Base-by-base conservation (phyloP, 306 rosid genomes). In the Cucurbita argyrosperma region DNA sequence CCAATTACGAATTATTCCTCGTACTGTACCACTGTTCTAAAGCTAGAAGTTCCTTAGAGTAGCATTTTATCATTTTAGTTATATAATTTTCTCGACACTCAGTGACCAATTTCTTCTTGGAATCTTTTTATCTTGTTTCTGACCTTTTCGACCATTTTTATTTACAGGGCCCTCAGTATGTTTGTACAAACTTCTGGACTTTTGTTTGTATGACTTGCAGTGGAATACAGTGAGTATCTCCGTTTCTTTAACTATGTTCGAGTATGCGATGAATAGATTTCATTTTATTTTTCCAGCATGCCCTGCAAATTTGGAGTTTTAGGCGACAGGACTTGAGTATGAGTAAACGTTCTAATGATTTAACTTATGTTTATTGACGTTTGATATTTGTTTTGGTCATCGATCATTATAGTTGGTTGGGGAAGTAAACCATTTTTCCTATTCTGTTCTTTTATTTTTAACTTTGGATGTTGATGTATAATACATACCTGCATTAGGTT, bases 161-260 rank as follows among this genome's bases (percentile, higher is more conserved):
- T 68, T 54, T 75, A 14, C 90, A 90, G 96, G 96, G 96, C 65
- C 96, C 94, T 39, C 96, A 90, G 76, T 90, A 88, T 77, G 96
- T 88, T 23, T 90, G 96, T 79, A 83, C 91, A 52, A 87, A 84
- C 68, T 88, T 90, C 70, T 88, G 94, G 92, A 88, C 85, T 58
- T 88, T 88, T 83, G 73, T 87, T 74, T 90, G 96, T 80, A 71
- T 45, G 52, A 81, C 96, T 59, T 90, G 96, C 88, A 85, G 96
- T 58, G 96, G 96, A 78, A 90, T 90, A 69, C 96, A 90, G 96
- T 90, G 86, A 90, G 96, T 84, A 50, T 59, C 76, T 66, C 7
- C 10, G 51, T 30, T 30, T 45, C 54, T 74, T 47, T 47, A 23
- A 21, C 57, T 6, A 47, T 23, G 57, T 26, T 67, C 5, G 18